These are phyloP conservation scores for Amanita exitialis DNA, from an alignment of 768 basidiomycete genomes.

Conservation along the genomic window DNA sequence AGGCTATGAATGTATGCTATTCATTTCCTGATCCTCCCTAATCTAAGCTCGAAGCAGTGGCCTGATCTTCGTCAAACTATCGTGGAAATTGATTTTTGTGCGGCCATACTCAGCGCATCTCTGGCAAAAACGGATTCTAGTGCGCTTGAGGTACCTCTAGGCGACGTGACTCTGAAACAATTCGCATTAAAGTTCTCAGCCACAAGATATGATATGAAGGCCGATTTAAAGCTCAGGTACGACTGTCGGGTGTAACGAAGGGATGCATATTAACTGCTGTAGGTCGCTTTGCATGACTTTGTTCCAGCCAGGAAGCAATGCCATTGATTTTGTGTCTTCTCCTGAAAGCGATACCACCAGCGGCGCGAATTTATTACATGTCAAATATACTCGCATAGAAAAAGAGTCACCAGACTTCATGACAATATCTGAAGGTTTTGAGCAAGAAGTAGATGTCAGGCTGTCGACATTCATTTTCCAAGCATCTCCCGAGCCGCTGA, in stretches of 20 bases:
- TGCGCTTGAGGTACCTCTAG: constrained; percentile 62
- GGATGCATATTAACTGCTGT: constrained; percentile 9
- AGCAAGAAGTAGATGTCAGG: constrained; percentile 80
- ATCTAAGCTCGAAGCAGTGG: constrained; percentile 14
- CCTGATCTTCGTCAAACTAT: constrained; percentile 42
- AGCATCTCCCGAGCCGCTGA: constrained; percentile 82
- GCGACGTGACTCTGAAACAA: constrained; percentile 66
- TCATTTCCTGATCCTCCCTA: neutral
- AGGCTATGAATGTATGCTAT: neutral
- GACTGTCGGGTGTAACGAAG: constrained; percentile 7
- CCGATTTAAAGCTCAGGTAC: constrained; percentile 73
- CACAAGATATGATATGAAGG: constrained; percentile 79
- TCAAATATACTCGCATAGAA: constrained; percentile 75
- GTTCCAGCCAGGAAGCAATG: constrained; percentile 40
- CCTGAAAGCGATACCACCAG: constrained; percentile 27
- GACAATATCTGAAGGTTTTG: constrained; percentile 70
- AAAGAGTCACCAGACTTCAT: constrained; percentile 79
- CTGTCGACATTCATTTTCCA: constrained; percentile 88
- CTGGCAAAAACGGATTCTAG: constrained; percentile 61
- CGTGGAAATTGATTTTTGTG: constrained; percentile 83
- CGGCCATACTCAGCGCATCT: constrained; percentile 71
- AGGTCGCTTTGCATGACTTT: constrained; percentile 75
- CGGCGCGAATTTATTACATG: constrained; percentile 60
- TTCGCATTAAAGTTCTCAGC: constrained; percentile 71
- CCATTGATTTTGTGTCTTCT: constrained; percentile 61